Base-by-base conservation (phyloP, 108 stramenopile species). In the Skeletonema menzelii region DNA sequence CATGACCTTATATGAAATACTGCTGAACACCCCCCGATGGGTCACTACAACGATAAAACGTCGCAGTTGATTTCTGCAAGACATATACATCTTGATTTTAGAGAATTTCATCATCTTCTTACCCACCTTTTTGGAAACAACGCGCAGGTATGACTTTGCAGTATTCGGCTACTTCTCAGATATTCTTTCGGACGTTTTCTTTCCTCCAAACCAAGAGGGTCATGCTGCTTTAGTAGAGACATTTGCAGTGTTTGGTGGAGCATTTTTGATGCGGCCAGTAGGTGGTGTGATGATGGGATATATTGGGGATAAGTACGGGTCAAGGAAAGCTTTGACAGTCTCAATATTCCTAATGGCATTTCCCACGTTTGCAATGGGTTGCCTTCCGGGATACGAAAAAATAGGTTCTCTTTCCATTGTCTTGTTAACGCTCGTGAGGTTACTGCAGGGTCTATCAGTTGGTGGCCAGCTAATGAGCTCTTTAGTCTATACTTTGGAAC, bases 171-270 rank as follows among this genome's bases (percentile, higher is more conserved):
- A 75, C 56, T 79, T 85, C 59, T 76, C 84, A 11, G 75, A 80
- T 53, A 42, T 80, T 14, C 53, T 85, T 4, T 57, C 63, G 4
- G 67, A 73, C n/a, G 70, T 79, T 0, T 85, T 85, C 72, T 85
- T 85, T 68, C 78, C 82, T 0, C 84, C 84, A 14, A 32, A 47
- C 26, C 69, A 70, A 67, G 73, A 74, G 24, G 83, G 65, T 0
- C 65, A 85, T 67, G 65, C 83, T 8, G 72, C 73, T 4, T 46
- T 76, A 24, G 46, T 70, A 4, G 70, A 79, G 69, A 71, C 72
- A n/a, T 85, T 82, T 74, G 76, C 69, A 4, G 77, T 85, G 13
- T 85, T 85, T 53, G 84, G 84, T 27, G 80, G 80, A 13, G 84
- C 84, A 30, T 85, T 85, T 64, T 32, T 82, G 2, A 70, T 75